Conservation (phyloP, 2,329 filamentous ascomycete species). For the Aureobasidium leucospermi region DNA sequence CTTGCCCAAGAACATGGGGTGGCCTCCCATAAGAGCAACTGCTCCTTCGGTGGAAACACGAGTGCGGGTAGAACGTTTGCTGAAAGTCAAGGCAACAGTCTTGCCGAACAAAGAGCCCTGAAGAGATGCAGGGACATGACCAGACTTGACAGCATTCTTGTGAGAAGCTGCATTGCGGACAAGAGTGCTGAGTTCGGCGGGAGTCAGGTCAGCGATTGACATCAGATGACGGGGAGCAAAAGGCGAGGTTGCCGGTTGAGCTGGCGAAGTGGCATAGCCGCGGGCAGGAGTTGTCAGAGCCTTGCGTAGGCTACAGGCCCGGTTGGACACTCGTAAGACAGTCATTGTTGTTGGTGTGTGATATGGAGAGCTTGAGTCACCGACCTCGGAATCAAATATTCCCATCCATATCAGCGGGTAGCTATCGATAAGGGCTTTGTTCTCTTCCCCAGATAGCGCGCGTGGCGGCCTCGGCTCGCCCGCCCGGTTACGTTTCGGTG, state of each 20-base stretch:
- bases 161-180: constrained; percentile 73
- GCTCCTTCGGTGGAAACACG: constrained; percentile 90
- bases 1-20: constrained; percentile 93
- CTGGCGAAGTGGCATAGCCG: constrained; percentile 22
- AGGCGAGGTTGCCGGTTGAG: constrained; percentile 41
- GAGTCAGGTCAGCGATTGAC: constrained; percentile 79
- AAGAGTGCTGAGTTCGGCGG: constrained; percentile 70
- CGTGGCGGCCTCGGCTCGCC: constrained; percentile 1
- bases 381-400: not conserved
- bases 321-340: not conserved
- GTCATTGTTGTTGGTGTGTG: constrained; percentile 3
- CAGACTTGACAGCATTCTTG: constrained; percentile 71
- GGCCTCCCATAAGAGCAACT: constrained; percentile 77
- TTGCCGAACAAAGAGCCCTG: constrained; percentile 60
- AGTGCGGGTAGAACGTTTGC: constrained; percentile 88
- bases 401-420: not conserved
- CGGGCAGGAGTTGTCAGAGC: not conserved
- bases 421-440: not conserved
- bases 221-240: constrained; percentile 76
- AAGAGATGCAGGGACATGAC: constrained; percentile 50
- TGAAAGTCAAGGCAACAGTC: constrained; percentile 93
- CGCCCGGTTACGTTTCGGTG: not conserved
- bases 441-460: not conserved
- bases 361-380: constrained; percentile 5
- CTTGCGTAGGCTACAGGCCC: not conserved